Percentiles rank a stretch among this genome's conserved stretches.
These are phyloP conservation scores for Chaetomiaceae sp. DNA, from an alignment of 2,329 filamentous ascomycete species.

Conservation along the genomic window DNA sequence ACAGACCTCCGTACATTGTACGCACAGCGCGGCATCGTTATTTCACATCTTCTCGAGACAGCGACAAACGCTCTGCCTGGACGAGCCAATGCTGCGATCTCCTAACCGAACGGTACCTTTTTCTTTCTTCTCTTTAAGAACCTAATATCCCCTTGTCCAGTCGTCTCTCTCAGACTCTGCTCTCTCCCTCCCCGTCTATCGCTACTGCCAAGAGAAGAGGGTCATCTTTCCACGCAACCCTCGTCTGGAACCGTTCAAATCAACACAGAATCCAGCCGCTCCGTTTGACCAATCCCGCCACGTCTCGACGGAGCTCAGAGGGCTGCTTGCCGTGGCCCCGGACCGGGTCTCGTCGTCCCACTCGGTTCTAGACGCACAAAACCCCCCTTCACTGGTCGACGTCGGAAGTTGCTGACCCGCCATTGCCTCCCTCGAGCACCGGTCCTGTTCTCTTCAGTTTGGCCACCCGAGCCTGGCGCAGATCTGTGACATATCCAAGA, in stretches of 20 bases:
- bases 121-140: not conserved
- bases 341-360: not conserved
- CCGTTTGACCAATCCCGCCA: slow-evolving; percentile 6
- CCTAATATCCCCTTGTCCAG: not conserved
- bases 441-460: slow-evolving; percentile 10
- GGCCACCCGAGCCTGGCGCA: slow-evolving; percentile 13
- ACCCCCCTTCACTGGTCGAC: slow-evolving; percentile 3
- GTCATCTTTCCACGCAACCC: not conserved
- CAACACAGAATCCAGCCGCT: not conserved
- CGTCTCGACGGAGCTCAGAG: not conserved
- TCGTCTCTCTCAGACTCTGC: not conserved
- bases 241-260: not conserved
- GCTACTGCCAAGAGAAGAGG: not conserved
- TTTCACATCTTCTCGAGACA: not conserved
- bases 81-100: not conserved
- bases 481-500: slow-evolving; percentile 7
- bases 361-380: slow-evolving; percentile 8
- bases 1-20: too few species aligned
- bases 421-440: not conserved
- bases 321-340: not conserved
- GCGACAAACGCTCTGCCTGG: too few species aligned
- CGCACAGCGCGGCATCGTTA: not conserved
- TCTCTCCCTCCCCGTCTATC: not conserved
- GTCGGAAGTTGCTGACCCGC: not conserved
- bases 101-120: not conserved